These are phyloP conservation scores for Primulina huaijiensis DNA, from an alignment of 257 asterid species.

Conservation along the genomic window DNA sequence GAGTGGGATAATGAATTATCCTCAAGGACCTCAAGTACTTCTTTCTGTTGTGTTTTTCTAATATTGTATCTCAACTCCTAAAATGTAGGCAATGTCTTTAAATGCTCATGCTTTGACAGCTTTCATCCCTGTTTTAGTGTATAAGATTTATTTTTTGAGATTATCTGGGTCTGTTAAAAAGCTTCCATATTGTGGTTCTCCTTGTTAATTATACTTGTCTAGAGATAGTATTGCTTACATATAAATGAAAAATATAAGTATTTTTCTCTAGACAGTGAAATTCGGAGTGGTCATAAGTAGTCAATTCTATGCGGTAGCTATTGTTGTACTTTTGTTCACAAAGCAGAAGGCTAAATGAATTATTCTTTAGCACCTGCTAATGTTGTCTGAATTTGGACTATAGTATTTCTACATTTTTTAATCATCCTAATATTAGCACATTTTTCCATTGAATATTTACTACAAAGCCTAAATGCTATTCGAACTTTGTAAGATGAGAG, in stretches of 20 bases:
- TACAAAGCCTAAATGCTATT: neutral
- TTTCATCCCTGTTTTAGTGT: neutral
- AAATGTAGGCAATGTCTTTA: neutral
- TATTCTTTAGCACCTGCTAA: neutral
- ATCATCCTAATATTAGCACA: neutral
- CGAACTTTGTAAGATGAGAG: neutral
- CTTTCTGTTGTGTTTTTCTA: no score
- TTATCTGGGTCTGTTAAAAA: neutral
- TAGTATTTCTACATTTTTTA: no score
- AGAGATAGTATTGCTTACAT: neutral
- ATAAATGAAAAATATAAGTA: neutral
- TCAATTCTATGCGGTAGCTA: neutral
- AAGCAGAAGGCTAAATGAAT: neutral
- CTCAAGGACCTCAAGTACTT: neutral
- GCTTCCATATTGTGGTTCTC: neutral
- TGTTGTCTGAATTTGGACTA: neutral
- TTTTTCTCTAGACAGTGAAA: neutral
- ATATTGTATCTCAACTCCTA: neutral
- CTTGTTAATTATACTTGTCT: neutral
- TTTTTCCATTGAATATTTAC: neutral
- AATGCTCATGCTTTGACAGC: neutral
- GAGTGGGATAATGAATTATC: neutral
- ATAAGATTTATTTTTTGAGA: neutral
- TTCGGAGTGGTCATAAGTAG: neutral
- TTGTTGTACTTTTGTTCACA: conserved; percentile 10